These are phyloP conservation scores for Austroboletus niveus DNA, from an alignment of 1,284 basidiomycete species.

Conservation along the genomic window DNA sequence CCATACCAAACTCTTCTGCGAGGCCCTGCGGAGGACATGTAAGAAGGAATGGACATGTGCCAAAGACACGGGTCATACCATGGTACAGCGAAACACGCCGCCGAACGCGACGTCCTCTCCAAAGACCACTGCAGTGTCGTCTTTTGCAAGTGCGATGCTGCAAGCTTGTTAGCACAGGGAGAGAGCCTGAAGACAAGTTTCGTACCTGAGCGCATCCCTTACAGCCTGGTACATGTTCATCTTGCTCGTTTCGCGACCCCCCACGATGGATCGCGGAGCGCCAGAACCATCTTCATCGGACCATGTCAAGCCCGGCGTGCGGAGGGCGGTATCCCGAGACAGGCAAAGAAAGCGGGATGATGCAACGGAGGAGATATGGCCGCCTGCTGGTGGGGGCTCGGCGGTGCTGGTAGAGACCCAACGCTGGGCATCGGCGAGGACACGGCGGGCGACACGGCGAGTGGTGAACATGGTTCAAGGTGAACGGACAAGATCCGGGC, in stretches of 20 bases:
- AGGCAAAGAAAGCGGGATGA: slow-evolving; percentile 59
- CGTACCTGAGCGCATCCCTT: slow-evolving; percentile 82
- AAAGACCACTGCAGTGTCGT: slow-evolving; percentile 86
- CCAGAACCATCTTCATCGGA: slow-evolving; percentile 54
- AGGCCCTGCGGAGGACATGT: slow-evolving; percentile 57
- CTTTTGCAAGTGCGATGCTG: slow-evolving; percentile 80
- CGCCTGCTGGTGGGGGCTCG: slow-evolving; percentile 70
- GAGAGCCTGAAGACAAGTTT: background rate
- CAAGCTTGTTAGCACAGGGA: slow-evolving; percentile 2
- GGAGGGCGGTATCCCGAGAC: slow-evolving; percentile 67
- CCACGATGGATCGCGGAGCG: slow-evolving; percentile 50
- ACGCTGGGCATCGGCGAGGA: slow-evolving; percentile 25
- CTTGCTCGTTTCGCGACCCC: slow-evolving; percentile 80
- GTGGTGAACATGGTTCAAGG: slow-evolving; percentile 22
- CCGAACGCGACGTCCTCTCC: slow-evolving; percentile 95
- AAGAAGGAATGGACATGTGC: background rate
- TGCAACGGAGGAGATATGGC: slow-evolving; percentile 67
- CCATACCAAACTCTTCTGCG: slow-evolving; percentile 85
- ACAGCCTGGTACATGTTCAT: slow-evolving; percentile 92
- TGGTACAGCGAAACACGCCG: slow-evolving; percentile 88
- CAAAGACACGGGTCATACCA: slow-evolving; percentile 45
- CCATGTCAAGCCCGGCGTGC: slow-evolving; percentile 72
- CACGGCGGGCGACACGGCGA: slow-evolving; percentile 12
- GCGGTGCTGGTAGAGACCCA: slow-evolving; percentile 41
- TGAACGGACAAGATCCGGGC: slow-evolving; percentile 30